A percentile compares a stretch with the other conserved stretches of the same genome.
These are phyloP conservation scores for Truncatella angustata DNA, from an alignment of 2,329 filamentous ascomycete genomes.

Conservation along the genomic window DNA sequence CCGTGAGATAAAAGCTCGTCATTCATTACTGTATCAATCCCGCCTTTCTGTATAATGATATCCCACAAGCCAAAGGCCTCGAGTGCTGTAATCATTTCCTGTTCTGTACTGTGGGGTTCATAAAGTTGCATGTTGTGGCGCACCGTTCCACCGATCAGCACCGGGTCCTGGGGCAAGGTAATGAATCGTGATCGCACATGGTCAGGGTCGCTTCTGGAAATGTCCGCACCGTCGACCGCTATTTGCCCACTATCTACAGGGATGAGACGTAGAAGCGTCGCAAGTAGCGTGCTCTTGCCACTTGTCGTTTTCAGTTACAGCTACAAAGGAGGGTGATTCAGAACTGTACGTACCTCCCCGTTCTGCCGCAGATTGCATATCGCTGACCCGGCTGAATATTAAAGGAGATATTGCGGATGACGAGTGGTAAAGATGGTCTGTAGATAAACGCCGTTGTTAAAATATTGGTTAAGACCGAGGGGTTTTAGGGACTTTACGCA, in stretches of 20 bases:
- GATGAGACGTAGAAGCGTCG: not conserved
- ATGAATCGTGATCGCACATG: not conserved
- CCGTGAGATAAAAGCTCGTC: constrained; percentile 4
- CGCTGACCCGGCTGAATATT: constrained; percentile 1
- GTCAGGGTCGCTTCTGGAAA: not conserved
- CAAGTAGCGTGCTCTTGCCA: constrained; percentile 3
- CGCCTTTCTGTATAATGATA: not conserved
- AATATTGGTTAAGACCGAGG: too few relatives aligned
- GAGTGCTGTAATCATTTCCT: constrained; percentile 2
- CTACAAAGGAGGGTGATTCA: not conserved
- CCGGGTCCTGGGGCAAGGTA: constrained; percentile 9
- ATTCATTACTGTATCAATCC: constrained; percentile 1
- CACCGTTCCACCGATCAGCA: constrained; percentile 8
- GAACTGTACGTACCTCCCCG: not conserved
- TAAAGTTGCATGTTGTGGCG: constrained; percentile 8
- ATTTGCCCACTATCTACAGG: not conserved
- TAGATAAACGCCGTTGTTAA: too few relatives aligned
- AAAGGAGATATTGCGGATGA: not conserved
- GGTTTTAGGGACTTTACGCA: too few relatives aligned
- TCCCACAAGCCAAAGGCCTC: not conserved
- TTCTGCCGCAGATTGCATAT: constrained; percentile 1
- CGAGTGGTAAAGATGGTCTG: not conserved
- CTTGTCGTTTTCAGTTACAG: not conserved
- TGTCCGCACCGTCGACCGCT: not conserved
- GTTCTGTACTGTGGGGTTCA: not conserved